These are phyloP conservation scores for Xylariales sp. DNA, from an alignment of 2,329 filamentous ascomycete genomes.

Conservation along the genomic window DNA sequence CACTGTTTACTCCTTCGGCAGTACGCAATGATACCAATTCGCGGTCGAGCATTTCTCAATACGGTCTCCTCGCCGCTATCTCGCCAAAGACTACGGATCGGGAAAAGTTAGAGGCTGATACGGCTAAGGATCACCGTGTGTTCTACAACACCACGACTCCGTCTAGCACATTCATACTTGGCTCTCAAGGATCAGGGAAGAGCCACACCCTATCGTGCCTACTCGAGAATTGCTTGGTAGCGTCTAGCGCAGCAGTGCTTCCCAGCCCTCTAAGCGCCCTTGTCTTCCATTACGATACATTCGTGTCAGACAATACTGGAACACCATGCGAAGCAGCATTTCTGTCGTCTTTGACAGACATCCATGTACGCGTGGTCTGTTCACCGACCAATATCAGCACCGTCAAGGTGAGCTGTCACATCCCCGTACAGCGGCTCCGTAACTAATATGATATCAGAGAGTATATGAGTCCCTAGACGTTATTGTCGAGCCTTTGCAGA, in stretches of 20 bases:
- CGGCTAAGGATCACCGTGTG: conserved; percentile 26
- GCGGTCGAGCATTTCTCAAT: too few species aligned
- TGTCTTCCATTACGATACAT: conserved; percentile 62
- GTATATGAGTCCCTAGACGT: conserved; percentile 42
- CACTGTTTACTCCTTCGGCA: too few species aligned
- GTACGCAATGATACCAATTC: too few species aligned
- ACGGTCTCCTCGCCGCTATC: too few species aligned
- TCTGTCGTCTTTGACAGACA: conserved; percentile 36
- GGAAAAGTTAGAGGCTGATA: too few species aligned
- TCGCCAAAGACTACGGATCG: too few species aligned
- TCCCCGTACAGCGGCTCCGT: neutral
- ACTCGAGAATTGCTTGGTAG: conserved; percentile 53
- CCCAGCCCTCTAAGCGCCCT: conserved; percentile 52
- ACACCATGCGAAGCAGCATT: conserved; percentile 57
- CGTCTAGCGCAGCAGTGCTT: conserved; percentile 38
- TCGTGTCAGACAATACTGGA: conserved; percentile 41
- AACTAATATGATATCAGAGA: conserved; percentile 20
- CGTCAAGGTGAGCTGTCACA: conserved; percentile 26
- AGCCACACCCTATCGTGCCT: conserved; percentile 55
- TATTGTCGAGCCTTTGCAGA: conserved; percentile 42
- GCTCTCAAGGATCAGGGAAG: conserved; percentile 61
- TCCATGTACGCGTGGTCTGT: conserved; percentile 50
- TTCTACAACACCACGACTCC: conserved; percentile 46
- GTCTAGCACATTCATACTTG: conserved; percentile 59
- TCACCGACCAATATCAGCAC: conserved; percentile 45